Base-by-base conservation (phyloP, 2,329 filamentous ascomycete genomes). In the Curvularia hawaiiensis region DNA sequence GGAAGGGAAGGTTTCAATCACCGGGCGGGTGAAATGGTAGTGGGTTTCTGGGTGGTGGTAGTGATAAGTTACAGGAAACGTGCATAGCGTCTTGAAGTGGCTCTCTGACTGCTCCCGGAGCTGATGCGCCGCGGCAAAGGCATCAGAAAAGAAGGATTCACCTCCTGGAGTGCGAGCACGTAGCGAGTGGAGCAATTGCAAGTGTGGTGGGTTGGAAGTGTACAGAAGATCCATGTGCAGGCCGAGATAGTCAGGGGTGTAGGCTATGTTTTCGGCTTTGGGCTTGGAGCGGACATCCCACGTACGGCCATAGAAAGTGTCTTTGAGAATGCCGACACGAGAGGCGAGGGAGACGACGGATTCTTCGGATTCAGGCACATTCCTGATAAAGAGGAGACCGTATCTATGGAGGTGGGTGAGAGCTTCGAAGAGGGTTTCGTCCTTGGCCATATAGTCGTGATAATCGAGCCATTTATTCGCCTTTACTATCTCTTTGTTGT, bases 211-310 rank as follows among this genome's bases (percentile, higher is more conserved):
- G 50, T 91, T 85, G 14, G 84, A 79, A 77, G 95, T 89, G 78
- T 98, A 98, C 54, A 97, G 83, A 40, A 98, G 83, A 73, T 98
- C 95, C 85, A 97, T 95, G 78, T 99, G 95, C 47, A 97, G 87
- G 16, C 90, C 91, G 1, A 98, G 86, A 69, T 88, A 88, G 48
- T 88, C 84, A 69, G 85, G 88, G 1, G 94, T 97, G 78, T 98
- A 82, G 22, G 95, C 94, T 4, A 97, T 90, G 73, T 98, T 98
- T 72, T 94, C 92, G 24, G 93, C 91, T 54, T 91, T 76, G 1
- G 90, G 88, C 52, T 96, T 89, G 3, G 88, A 91, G 52, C 87
- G 85, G 12, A 98, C 94, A 75, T 97, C 90, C 87, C 93, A 98
- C 0, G 92, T 96, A 65, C 84, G 82, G 41, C 95, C 95, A 75